Conservation (phyloP, 768 basidiomycete species). For the Hydnum rufescens region DNA sequence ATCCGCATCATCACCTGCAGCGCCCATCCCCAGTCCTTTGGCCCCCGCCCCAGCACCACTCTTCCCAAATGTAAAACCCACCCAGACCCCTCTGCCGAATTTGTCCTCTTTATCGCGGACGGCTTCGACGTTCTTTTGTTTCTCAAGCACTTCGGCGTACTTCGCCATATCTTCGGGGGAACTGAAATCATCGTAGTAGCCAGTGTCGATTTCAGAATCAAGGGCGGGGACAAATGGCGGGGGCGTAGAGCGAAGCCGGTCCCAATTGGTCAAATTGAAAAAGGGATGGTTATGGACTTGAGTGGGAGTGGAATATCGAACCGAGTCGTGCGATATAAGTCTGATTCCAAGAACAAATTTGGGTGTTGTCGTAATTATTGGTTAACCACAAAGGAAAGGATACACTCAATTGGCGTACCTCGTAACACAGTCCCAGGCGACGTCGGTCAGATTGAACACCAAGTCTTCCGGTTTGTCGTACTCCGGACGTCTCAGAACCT, state of each 20-base stretch:
- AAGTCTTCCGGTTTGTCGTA: slow-evolving; percentile 93
- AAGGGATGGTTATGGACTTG: slow-evolving; percentile 67
- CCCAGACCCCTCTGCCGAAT: slow-evolving; percentile 61
- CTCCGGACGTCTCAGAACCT: slow-evolving; percentile 75
- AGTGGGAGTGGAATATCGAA: slow-evolving; percentile 52
- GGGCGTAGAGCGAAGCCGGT: slow-evolving; percentile 46
- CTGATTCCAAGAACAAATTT: slow-evolving; percentile 20
- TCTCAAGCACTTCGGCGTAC: slow-evolving; percentile 95
- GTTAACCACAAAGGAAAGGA: not conserved
- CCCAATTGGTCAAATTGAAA: slow-evolving; percentile 61
- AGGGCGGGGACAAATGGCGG: slow-evolving; percentile 91
- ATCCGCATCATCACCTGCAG: not conserved
- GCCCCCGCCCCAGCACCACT: slow-evolving; percentile 38
- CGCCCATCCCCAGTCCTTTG: not conserved
- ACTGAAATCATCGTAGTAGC: slow-evolving; percentile 85
- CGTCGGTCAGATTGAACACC: slow-evolving; percentile 86
- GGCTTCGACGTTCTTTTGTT: slow-evolving; percentile 81
- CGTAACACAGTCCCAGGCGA: slow-evolving; percentile 88
- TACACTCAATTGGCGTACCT: slow-evolving; percentile 26
- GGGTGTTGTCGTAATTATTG: not conserved
- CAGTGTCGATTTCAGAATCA: slow-evolving; percentile 86
- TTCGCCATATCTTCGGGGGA: slow-evolving; percentile 91
- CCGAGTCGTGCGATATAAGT: slow-evolving; percentile 71
- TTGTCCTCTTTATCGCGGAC: slow-evolving; percentile 77
- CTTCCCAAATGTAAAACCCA: slow-evolving; percentile 82